Conservation (phyloP, 1,284 basidiomycete genomes). For the Malassezia sp. region DNA sequence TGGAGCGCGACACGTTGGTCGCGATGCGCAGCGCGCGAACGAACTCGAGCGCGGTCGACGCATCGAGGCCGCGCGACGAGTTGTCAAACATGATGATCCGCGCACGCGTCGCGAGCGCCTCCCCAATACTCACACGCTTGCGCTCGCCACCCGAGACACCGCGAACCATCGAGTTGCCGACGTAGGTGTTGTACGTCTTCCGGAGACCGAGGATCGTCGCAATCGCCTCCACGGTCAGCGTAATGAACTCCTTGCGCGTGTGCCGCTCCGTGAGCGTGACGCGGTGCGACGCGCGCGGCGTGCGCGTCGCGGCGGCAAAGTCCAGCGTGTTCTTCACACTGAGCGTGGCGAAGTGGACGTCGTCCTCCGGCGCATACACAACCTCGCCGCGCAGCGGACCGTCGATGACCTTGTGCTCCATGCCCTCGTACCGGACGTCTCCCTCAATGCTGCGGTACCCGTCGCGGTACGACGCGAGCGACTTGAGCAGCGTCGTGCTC, state of each 20-base stretch:
- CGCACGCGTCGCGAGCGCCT: conserved; percentile 47
- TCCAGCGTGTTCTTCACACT: conserved; percentile 28
- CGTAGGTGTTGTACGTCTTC: conserved; percentile 43
- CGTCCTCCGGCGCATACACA: conserved; percentile 29
- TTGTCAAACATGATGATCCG: conserved; percentile 32
- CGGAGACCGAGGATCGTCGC: conserved; percentile 32
- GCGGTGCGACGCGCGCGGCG: conserved; percentile 25
- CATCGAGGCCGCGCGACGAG: conserved; percentile 36
- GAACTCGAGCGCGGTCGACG: conserved; percentile 35
- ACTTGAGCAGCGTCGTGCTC: conserved; percentile 35
- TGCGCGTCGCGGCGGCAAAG: conserved; percentile 33
- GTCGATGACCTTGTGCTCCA: conserved; percentile 29
- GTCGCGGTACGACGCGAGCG: conserved; percentile 35
- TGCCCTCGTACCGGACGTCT: conserved; percentile 25
- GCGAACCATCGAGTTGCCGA: conserved; percentile 40
- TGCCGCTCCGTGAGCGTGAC: conserved; percentile 14
- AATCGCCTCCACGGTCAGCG: conserved; percentile 26
- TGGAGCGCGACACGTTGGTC: conserved; percentile 22
- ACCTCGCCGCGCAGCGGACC: conserved; percentile 27
- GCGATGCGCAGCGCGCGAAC: conserved; percentile 29
- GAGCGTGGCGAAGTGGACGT: conserved; percentile 31
- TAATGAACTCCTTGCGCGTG: conserved; percentile 18
- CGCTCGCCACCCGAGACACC: conserved; percentile 50
- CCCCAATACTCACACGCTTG: conserved; percentile 35
- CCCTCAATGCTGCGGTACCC: conserved; percentile 33